phyloP scores from a whole-genome alignment of 768 basidiomycete genomes.

The Amanita molliuscula region DNA sequence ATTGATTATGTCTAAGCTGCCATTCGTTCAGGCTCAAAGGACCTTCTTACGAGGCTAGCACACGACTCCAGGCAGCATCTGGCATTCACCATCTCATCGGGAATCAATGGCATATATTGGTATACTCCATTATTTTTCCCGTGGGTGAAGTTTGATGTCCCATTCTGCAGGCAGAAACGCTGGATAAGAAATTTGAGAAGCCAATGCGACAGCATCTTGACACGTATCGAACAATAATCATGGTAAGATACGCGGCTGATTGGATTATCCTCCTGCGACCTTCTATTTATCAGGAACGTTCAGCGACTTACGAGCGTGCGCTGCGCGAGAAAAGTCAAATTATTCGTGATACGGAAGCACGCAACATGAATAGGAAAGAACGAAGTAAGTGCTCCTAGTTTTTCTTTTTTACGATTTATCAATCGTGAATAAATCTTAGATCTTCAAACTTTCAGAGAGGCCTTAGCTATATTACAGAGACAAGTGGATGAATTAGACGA shows the following conservation, averaged over 20 bases:
- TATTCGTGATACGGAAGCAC: conserved; percentile 78
- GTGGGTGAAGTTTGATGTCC: conserved; percentile 5
- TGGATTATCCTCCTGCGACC: not conserved
- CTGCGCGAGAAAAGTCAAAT: conserved; percentile 76
- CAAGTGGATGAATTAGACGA: conserved; percentile 90
- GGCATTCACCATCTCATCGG: conserved; percentile 88
- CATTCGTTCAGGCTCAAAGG: conserved; percentile 55
- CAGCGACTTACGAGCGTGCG: conserved; percentile 71
- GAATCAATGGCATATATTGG: conserved; percentile 89
- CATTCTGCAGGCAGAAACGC: conserved; percentile 56
- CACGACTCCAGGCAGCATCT: conserved; percentile 74
- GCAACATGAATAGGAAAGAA: conserved; percentile 76
- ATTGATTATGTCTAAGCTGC: not conserved
- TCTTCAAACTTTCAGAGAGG: conserved; percentile 80
- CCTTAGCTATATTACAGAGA: conserved; percentile 67
- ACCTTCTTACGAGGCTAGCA: conserved; percentile 70
- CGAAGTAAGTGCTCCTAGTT: conserved; percentile 47
- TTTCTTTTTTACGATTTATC: not conserved
- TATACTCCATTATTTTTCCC: conserved; percentile 23
- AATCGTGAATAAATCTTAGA: conserved; percentile 32
- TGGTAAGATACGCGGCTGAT: conserved; percentile 27
- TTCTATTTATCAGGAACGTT: conserved; percentile 52
- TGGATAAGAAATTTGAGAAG: conserved; percentile 84
- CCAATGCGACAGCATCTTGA: conserved; percentile 82
- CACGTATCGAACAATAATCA: conserved; percentile 62